Percentiles rank a stretch among this genome's conserved stretches.
phyloP scores from a whole-genome alignment of 495 filamentous ascomycete genomes.

The Cladorrhinum samala region DNA sequence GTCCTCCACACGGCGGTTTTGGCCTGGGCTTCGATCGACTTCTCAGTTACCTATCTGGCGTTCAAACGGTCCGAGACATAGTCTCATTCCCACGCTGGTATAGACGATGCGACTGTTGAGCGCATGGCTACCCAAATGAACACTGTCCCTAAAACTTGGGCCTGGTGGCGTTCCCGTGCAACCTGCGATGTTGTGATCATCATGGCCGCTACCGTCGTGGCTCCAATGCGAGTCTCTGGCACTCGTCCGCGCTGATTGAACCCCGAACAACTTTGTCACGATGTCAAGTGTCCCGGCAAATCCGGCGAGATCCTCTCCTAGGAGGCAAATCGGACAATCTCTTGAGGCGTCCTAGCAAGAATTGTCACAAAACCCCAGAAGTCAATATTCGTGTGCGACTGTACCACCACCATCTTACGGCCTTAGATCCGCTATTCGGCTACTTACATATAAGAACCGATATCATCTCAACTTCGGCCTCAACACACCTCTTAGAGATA shows the following conservation, averaged over 20 bases:
- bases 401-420: constrained; percentile 18
- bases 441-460: constrained; percentile 12
- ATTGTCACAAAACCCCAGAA: constrained; percentile 9
- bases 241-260: no score
- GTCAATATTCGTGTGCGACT: constrained; percentile 14
- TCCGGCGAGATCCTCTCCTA: background rate
- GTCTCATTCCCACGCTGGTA: constrained; percentile 86
- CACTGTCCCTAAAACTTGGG: background rate
- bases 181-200: constrained; percentile 26
- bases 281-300: constrained; percentile 7
- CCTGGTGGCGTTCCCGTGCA: constrained; percentile 17
- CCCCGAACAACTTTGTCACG: no score
- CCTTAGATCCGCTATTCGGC: constrained; percentile 17
- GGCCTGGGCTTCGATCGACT: constrained; percentile 91
- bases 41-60: constrained; percentile 76
- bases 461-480: background rate
- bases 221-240: no score
- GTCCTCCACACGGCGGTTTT: constrained; percentile 93
- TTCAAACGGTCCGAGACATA: constrained; percentile 78
- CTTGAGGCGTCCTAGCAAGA: background rate
- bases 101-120: constrained; percentile 85
- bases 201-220: background rate
- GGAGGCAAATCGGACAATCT: background rate
- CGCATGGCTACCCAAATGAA: constrained; percentile 2
- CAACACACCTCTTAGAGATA: background rate